Percentiles rank a stretch among this genome's conserved stretches.
Evolutionary conservation across 257 asterid species (phyloP).

Genomic region (Lantana camara): DNA sequence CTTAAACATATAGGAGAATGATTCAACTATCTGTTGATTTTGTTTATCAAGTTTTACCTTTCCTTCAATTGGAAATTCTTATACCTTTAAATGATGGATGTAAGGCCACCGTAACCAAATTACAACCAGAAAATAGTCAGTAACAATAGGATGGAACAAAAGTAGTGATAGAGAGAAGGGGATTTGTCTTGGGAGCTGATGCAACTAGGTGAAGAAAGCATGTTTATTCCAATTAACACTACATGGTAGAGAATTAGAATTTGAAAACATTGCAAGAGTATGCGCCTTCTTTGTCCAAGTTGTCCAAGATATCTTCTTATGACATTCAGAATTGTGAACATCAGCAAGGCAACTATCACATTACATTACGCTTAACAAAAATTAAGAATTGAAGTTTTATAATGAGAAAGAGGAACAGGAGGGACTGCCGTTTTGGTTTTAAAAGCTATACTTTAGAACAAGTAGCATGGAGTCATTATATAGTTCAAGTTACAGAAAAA

Average conservation of each 20-base stretch:
- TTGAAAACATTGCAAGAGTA: conserved; percentile 28
- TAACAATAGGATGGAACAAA: not conserved
- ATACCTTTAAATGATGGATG: not conserved
- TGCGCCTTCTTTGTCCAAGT: conserved; percentile 29
- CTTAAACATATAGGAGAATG: too few species aligned
- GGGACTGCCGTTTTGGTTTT: too few species aligned
- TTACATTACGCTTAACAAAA: not conserved
- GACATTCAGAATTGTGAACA: not conserved
- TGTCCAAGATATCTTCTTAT: too few species aligned
- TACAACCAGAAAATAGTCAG: not conserved
- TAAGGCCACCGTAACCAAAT: not conserved
- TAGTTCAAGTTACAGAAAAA: too few species aligned
- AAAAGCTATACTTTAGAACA: too few species aligned
- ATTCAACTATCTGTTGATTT: too few species aligned
- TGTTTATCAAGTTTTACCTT: too few species aligned
- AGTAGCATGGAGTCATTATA: too few species aligned
- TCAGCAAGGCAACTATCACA: not conserved
- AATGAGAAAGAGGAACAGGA: too few species aligned
- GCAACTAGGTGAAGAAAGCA: conserved; percentile 48
- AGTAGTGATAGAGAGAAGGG: conserved; percentile 38
- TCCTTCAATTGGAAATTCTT: too few species aligned
- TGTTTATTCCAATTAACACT: conserved; percentile 63
- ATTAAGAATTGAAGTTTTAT: not conserved
- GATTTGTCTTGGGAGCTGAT: conserved; percentile 31
- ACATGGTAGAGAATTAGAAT: conserved; percentile 65